Conservation (phyloP, 306 rosid species). For the Biancaea sappan region DNA sequence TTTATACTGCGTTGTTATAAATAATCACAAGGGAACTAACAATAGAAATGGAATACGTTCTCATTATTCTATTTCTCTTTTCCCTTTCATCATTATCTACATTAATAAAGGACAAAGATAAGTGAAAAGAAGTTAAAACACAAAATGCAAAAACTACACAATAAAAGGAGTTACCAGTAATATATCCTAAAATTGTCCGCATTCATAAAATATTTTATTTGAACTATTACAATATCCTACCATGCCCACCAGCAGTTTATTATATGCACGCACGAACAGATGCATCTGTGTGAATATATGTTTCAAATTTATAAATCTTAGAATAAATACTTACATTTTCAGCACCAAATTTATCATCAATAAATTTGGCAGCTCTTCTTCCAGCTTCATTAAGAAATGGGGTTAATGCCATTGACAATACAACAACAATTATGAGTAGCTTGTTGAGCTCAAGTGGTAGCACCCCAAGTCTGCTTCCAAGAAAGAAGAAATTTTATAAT, state of each 20-base stretch:
- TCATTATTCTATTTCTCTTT: neutral
- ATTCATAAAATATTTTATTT: constrained; percentile 26
- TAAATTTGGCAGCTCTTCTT: constrained; percentile 73
- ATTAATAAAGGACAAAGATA: constrained; percentile 2
- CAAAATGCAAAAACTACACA: constrained; percentile 22
- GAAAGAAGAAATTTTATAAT: constrained; percentile 37
- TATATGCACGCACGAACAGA: constrained; percentile 15
- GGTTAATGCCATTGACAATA: constrained; percentile 95
- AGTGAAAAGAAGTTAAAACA: constrained; percentile 23
- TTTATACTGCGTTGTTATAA: no score
- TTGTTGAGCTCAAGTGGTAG: constrained; percentile 99
- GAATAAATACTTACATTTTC: constrained; percentile 53
- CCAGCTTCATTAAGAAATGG: constrained; percentile 98
- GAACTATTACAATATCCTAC: constrained; percentile 17
- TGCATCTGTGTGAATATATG: neutral
- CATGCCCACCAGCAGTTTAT: constrained; percentile 15
- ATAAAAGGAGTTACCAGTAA: constrained; percentile 6
- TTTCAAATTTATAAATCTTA: constrained; percentile 26
- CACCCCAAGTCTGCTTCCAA: constrained; percentile 84
- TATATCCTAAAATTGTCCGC: constrained; percentile 21
- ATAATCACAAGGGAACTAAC: no score
- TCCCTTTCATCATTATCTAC: neutral
- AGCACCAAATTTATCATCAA: constrained; percentile 55
- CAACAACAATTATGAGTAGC: constrained; percentile 94
- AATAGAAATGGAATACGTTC: no score